phyloP scores from a whole-genome alignment of 768 basidiomycete genomes.

The Suillus tomentosus region DNA sequence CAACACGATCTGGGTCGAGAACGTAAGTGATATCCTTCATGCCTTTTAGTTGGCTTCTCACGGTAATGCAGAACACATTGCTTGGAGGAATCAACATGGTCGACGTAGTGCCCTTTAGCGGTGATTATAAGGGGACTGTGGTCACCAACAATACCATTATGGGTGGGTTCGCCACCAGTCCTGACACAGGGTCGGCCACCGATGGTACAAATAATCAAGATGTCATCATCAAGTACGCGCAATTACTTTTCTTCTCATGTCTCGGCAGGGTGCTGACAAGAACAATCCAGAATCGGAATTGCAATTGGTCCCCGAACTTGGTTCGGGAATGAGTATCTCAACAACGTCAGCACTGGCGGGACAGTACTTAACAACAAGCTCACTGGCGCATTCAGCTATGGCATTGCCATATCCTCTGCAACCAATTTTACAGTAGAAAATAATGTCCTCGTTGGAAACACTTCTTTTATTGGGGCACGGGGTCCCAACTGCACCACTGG shows the following conservation, averaged over 20 bases:
- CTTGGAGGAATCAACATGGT: constrained; percentile 82
- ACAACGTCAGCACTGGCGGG: constrained; percentile 56
- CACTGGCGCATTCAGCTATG: constrained; percentile 74
- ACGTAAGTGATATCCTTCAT: constrained; percentile 42
- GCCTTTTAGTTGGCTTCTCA: not conserved
- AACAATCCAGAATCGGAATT: constrained; percentile 65
- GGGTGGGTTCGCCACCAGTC: constrained; percentile 66
- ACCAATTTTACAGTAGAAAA: constrained; percentile 65
- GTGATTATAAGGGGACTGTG: constrained; percentile 63
- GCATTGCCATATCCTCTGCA: constrained; percentile 65
- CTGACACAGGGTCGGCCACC: constrained; percentile 38
- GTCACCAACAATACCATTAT: constrained; percentile 67
- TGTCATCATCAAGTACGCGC: constrained; percentile 69
- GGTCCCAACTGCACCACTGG: constrained; percentile 63
- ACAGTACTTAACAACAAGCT: constrained; percentile 58
- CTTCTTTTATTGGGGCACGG: constrained; percentile 69
- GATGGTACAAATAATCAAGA: constrained; percentile 59
- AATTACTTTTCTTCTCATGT: constrained; percentile 3
- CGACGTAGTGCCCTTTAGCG: constrained; percentile 67
- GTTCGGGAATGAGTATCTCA: constrained; percentile 62
- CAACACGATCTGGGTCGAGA: constrained; percentile 74
- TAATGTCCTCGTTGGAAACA: constrained; percentile 66
- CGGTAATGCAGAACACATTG: constrained; percentile 53
- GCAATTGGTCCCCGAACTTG: constrained; percentile 78
- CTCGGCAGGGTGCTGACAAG: constrained; percentile 13